Conservation (phyloP, 768 basidiomycete genomes). For the Leccinum fibrillosum region DNA sequence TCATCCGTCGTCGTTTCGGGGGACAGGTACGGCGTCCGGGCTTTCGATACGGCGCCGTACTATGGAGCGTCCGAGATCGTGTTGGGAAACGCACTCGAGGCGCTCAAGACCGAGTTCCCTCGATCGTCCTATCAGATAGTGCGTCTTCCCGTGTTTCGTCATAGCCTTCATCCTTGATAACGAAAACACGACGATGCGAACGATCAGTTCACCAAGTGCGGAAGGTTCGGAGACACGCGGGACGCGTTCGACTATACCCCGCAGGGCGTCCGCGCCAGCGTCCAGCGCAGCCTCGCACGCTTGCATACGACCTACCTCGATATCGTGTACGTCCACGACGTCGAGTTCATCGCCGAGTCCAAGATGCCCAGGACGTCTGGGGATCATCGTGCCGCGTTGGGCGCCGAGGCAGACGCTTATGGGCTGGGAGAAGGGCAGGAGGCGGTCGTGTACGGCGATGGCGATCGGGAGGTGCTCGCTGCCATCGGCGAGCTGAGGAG, state of each 20-base stretch:
- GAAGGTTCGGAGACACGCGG: conserved; percentile 57
- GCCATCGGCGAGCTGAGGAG: conserved; percentile 64
- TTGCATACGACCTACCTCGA: conserved; percentile 79
- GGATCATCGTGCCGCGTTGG: conserved; percentile 54
- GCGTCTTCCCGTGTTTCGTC: not conserved
- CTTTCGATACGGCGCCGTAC: conserved; percentile 80
- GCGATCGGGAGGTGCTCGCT: conserved; percentile 68
- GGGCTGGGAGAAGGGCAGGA: conserved; percentile 62
- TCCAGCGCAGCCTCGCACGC: conserved; percentile 63
- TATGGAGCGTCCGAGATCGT: conserved; percentile 81
- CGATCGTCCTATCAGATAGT: conserved; percentile 77
- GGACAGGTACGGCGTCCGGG: conserved; percentile 70
- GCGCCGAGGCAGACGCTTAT: conserved; percentile 53
- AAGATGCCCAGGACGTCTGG: conserved; percentile 51
- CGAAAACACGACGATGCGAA: not conserved
- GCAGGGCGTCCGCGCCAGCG: conserved; percentile 57
- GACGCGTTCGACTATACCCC: conserved; percentile 75
- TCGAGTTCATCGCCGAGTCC: conserved; percentile 67
- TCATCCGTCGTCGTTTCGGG: not conserved
- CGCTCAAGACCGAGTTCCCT: conserved; percentile 66
- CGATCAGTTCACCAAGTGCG: conserved; percentile 79
- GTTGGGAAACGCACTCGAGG: conserved; percentile 60
- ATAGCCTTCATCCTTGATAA: too few species aligned
- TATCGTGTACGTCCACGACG: conserved; percentile 78
- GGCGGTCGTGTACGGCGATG: conserved; percentile 55